Base-by-base conservation (phyloP, 441 rosid species). In the Metrosideros polymorpha region DNA sequence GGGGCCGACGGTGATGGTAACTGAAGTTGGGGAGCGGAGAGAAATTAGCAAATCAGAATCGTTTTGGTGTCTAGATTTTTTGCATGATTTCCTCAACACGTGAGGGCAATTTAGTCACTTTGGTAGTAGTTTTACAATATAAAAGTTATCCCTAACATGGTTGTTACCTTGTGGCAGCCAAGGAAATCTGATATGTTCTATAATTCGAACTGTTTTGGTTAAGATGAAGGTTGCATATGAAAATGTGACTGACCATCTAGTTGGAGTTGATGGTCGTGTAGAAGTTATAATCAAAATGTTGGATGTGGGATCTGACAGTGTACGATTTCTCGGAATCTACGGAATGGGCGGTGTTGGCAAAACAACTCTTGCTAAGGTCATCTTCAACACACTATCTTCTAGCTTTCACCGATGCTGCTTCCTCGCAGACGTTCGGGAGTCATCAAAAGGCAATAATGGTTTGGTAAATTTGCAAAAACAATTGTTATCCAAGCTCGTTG, bases 121-220 rank as follows among this genome's bases (percentile, higher is more conserved):
- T 13, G 35, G 63, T 35, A 59, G 9, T 59, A 29, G 19, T 59
- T 59, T 59, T 59, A 17, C 35, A 14, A 59, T 0, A 0, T 29
- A 56, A 56, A 59, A 61, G 13, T 1, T 59, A 27, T 59, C 4
- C 35, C 18, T 61, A 30, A 61, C 9, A 61, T 30, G 75, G 22
- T 61, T 30, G 75, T 61, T 61, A 3, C 2, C 19, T 30, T 30
- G 0, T 61, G 18, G 71, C 22, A 59, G 71, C 6, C 39, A 59
- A 59, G 71, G 3, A 3, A 10, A 14, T 3, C 0, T 59, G 5
- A 29, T 59, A 59, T 8, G n/a, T 13, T 29, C 22, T 0, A 1
- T 59, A 2, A 7, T 7, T 29, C 2, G 14, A 30, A 15, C 71
- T 7, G 10, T 59, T 2, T 29, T 15, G 22, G 0, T 0, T 14